Conservation (phyloP, 2,329 filamentous ascomycete genomes). For the Fusarium anthophilum region DNA sequence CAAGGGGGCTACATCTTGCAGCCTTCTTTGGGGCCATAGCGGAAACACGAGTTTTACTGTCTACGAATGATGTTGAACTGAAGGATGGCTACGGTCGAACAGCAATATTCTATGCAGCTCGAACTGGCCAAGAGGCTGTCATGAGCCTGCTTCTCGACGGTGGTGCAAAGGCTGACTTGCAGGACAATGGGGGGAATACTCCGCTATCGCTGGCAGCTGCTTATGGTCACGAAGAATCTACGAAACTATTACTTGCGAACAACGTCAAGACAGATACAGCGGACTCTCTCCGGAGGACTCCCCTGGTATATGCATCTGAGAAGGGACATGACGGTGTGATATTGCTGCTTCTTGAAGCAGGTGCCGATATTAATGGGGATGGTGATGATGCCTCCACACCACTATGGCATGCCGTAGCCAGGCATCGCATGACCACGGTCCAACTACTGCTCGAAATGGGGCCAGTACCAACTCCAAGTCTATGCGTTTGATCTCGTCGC, state of each 20-base stretch:
- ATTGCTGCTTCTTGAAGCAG: not conserved
- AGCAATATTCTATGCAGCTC: not conserved
- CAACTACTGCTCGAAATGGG: not conserved
- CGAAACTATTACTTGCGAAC: not conserved
- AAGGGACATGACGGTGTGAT: not conserved
- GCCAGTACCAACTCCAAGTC: not conserved
- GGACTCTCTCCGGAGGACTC: rapidly evolving
- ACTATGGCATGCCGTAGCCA: not conserved
- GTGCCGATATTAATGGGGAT: not conserved
- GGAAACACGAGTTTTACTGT: not conserved
- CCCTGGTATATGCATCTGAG: not conserved
- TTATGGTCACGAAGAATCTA: not conserved
- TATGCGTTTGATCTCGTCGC: rapidly evolving
- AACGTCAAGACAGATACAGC: not conserved
- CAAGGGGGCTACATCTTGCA: not conserved
- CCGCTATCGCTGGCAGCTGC: not conserved
- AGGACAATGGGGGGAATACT: not conserved
- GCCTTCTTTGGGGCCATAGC: not conserved
- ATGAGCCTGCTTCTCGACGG: not conserved
- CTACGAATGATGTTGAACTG: not conserved
- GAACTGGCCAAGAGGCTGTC: not conserved
- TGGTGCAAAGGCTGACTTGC: too few relatives aligned
- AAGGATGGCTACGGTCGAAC: not conserved
- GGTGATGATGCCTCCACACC: rapidly evolving
- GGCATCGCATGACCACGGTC: rapidly evolving